Percentiles rank a stretch among this genome's conserved stretches.
phyloP scores from a whole-genome alignment of 768 basidiomycete genomes.

The Pleurotus djamor region DNA sequence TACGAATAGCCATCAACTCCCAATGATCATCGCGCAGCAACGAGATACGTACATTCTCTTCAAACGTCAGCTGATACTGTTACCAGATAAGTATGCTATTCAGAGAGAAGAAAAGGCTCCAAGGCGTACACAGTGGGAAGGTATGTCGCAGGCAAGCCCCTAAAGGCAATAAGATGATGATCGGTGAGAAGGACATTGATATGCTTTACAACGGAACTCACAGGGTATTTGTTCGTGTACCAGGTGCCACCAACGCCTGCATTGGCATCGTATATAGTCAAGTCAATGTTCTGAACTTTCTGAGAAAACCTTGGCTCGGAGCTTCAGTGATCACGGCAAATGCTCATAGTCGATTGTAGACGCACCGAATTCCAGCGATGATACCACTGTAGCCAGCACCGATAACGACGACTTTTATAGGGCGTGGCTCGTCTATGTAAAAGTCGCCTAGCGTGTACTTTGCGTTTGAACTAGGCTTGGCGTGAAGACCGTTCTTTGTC shows the following conservation, averaged over 20 bases:
- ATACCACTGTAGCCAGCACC: constrained; percentile 64
- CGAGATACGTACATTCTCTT: constrained; percentile 36
- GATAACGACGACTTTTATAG: constrained; percentile 52
- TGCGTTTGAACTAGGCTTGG: constrained; percentile 10
- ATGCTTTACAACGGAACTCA: constrained; percentile 16
- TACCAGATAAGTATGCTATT: background rate
- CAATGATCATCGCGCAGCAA: background rate
- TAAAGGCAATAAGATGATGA: constrained; percentile 13
- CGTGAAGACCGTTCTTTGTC: constrained; percentile 21
- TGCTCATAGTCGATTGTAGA: background rate
- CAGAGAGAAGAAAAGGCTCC: background rate
- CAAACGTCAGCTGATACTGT: constrained; percentile 61
- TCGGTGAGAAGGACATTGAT: too few species aligned
- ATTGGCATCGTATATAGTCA: constrained; percentile 60
- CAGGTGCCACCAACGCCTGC: constrained; percentile 63
- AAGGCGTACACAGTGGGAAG: constrained; percentile 46
- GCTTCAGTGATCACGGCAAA: background rate
- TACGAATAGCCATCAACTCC: constrained; percentile 15
- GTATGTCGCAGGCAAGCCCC: constrained; percentile 63
- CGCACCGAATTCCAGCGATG: constrained; percentile 53
- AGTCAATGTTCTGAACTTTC: constrained; percentile 46
- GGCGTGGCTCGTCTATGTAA: constrained; percentile 49
- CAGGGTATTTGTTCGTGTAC: constrained; percentile 55
- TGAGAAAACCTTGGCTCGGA: constrained; percentile 41
- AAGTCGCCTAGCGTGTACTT: constrained; percentile 35